phyloP scores from a whole-genome alignment of 2,329 filamentous ascomycete species.

The Thelonectria blattea region DNA sequence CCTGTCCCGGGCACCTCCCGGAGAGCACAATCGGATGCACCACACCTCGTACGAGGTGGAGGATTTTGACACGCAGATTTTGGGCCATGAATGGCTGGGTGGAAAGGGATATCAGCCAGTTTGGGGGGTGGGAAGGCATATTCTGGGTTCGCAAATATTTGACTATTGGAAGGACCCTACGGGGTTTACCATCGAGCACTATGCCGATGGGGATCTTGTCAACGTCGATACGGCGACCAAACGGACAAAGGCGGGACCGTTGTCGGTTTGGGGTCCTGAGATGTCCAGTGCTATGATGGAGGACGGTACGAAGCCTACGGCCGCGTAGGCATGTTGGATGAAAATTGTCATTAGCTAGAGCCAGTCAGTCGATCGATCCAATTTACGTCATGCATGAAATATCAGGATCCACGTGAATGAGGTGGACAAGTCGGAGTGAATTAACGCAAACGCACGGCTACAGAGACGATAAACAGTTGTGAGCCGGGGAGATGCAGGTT shows the following conservation, averaged over 20 bases:
- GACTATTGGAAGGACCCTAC: conserved; percentile 38
- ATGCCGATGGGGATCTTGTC: conserved; percentile 15
- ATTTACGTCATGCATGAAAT: no score
- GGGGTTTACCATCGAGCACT: conserved; percentile 16
- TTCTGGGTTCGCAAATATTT: conserved; percentile 74
- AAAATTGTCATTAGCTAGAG: no score
- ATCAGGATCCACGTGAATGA: no score
- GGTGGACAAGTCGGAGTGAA: no score
- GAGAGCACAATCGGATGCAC: conserved; percentile 50
- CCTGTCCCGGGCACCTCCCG: conserved; percentile 54
- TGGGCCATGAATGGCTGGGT: conserved; percentile 73
- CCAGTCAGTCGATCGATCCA: no score
- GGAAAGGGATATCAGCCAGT: conserved; percentile 67
- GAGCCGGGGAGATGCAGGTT: no score
- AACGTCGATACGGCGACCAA: not conserved
- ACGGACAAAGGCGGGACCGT: not conserved
- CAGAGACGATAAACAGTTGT: no score
- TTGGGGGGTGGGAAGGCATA: conserved; percentile 75
- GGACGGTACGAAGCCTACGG: no score
- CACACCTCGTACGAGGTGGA: conserved; percentile 74
- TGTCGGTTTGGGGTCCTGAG: not conserved
- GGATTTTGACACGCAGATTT: conserved; percentile 72
- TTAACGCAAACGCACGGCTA: no score
- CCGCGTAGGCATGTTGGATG: no score
- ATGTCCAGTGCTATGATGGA: no score